A percentile compares a stretch with the other conserved stretches of the same genome.
Conservation (phyloP, 2,329 filamentous ascomycete species). For the Xylogone sp. region DNA sequence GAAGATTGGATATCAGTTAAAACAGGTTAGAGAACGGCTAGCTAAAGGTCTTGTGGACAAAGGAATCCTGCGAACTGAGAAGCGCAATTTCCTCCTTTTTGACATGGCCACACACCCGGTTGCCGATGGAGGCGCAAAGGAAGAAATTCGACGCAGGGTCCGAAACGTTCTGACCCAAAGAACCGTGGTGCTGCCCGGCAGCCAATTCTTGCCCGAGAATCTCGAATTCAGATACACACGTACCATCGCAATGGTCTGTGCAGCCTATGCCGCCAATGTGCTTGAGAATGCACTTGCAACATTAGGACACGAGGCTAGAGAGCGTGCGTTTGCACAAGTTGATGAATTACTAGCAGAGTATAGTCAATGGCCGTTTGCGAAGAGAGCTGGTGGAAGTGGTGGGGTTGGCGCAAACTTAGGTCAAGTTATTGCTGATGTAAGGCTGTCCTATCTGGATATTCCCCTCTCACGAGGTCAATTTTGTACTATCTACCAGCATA, state of each 20-base stretch:
- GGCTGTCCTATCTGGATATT: conserved; percentile 14
- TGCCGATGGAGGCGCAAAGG: conserved; percentile 92
- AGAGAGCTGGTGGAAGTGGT: conserved; percentile 67
- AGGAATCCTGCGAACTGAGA: conserved; percentile 96
- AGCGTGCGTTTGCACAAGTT: conserved; percentile 93
- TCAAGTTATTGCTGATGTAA: conserved; percentile 73
- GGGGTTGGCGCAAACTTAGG: conserved; percentile 92
- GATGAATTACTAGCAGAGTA: conserved; percentile 95
- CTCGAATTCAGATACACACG: conserved; percentile 91
- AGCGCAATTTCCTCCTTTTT: conserved; percentile 98
- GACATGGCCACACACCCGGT: conserved; percentile 99
- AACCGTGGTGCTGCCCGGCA: conserved; percentile 83
- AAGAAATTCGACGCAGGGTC: conserved; percentile 91
- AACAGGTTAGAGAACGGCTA: conserved; percentile 95
- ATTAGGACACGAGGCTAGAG: conserved; percentile 87
- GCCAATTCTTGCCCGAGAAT: conserved; percentile 88
- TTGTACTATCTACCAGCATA: neutral
- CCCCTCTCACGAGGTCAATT: conserved; percentile 13
- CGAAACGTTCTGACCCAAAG: conserved; percentile 89
- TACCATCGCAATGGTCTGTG: conserved; percentile 94
- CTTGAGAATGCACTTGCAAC: conserved; percentile 96
- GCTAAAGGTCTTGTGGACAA: conserved; percentile 98
- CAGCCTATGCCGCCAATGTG: conserved; percentile 95
- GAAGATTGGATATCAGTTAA: conserved; percentile 99
- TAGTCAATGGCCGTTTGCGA: conserved; percentile 94